Evolutionary conservation across 352 stramenopile species (phyloP), one percentile per base, ranked within the genome.

Genomic region (Phytophthora pseudosyringae): DNA sequence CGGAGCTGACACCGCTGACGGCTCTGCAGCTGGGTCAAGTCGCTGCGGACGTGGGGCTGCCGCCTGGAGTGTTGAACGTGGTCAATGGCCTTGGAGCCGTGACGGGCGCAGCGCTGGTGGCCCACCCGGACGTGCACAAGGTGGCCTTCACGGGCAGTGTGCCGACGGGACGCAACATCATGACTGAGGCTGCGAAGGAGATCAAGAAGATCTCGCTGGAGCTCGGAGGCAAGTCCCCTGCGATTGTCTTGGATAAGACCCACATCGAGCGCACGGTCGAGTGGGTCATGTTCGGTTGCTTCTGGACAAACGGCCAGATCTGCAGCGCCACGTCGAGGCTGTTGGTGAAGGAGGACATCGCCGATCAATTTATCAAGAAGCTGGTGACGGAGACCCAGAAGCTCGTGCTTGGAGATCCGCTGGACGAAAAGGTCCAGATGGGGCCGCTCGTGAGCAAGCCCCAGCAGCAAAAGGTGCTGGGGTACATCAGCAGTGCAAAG

Each of bases 1-100:
- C 91, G 10, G 97, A 98, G 57, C 63, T 98, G 21, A 99, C 97
- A n/a, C 97, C 97, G 51, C 60, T 98, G n/a, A 87, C 72, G 6
- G 85, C 84, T 13, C 64, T 97, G 33, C 76, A 90, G 36, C 60
- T 98, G 16, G 89, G 69, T 0, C 68, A 82, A 7, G 71, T 97
- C 7, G 69, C 70, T 5, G 64, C 55, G 1, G 86, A 97, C 3
- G 86, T 81, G 3, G 89, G 80, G 0, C 53, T 93, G 0, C 84
- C 84, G 3, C 38, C 72, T 0, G 84, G 84, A 12, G 82, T 93
- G 28, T 55, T 93, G 12, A 93, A 93, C 48, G 76, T 93, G 16
- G 57, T 93, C 18, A 86, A 81, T n/a, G 84, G 84, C 5, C 75
- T 81, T 13, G 84, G 84, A 28, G 53, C 65, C 0, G 81, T 83